phyloP scores from a whole-genome alignment of 2,329 filamentous ascomycete species.

The Drechslera avenae region DNA sequence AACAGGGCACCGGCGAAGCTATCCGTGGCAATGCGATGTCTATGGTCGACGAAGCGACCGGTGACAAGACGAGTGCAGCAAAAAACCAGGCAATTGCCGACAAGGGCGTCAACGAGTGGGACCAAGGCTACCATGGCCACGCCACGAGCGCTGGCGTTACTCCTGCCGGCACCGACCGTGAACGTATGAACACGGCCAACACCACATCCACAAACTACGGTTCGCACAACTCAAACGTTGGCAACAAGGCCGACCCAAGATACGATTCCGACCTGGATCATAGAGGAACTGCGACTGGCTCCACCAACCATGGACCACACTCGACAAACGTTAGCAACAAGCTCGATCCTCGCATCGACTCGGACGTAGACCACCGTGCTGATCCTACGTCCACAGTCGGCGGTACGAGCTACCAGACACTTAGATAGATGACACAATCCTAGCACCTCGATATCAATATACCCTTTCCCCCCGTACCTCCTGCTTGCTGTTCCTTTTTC shows the following conservation, averaged over 20 bases:
- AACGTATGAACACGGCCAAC: slow-evolving; percentile 26
- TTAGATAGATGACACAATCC: slow-evolving; percentile 19
- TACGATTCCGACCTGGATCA: slow-evolving; percentile 36
- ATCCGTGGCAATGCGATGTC: slow-evolving; percentile 48
- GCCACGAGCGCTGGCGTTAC: slow-evolving; percentile 38
- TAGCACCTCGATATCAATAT: slow-evolving; percentile 19
- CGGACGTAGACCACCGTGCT: slow-evolving; percentile 25
- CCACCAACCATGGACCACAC: slow-evolving; percentile 38
- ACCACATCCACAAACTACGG: slow-evolving; percentile 39
- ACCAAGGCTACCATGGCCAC: slow-evolving; percentile 40
- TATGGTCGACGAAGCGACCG: slow-evolving; percentile 40
- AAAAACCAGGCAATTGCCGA: slow-evolving; percentile 41
- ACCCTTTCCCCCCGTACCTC: slow-evolving; percentile 11
- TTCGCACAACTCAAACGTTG: slow-evolving; percentile 37
- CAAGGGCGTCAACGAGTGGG: slow-evolving; percentile 43
- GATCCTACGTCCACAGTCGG: slow-evolving; percentile 20
- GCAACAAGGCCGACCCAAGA: slow-evolving; percentile 42
- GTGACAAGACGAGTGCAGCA: slow-evolving; percentile 34
- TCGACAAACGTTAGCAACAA: slow-evolving; percentile 37
- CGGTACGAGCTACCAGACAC: slow-evolving; percentile 19
- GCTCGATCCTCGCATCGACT: slow-evolving; percentile 44
- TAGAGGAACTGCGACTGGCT: slow-evolving; percentile 23
- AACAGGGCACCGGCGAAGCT: slow-evolving; percentile 46
- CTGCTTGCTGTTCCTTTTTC: not conserved
- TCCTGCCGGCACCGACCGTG: slow-evolving; percentile 31